Percentiles rank a stretch among this genome's conserved stretches.
phyloP scores from a whole-genome alignment of 2,329 filamentous ascomycete species.

The Ophiosphaerella herpotricha region DNA sequence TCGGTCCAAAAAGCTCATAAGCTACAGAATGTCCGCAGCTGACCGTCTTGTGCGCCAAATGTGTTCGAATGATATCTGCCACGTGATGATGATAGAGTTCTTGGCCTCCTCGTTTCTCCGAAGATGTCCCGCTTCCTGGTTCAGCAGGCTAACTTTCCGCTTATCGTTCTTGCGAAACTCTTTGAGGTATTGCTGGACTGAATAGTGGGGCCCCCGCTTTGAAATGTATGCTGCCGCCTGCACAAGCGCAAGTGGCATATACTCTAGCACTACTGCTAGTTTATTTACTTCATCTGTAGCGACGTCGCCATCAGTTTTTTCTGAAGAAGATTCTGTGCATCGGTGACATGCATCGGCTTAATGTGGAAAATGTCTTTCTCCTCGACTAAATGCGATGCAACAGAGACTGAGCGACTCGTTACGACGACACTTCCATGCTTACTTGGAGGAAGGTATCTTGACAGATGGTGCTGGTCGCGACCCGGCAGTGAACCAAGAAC shows the following conservation, averaged over 20 bases:
- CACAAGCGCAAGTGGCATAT: not conserved
- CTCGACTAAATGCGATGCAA: constrained; percentile 35
- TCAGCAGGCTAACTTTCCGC: constrained; percentile 15
- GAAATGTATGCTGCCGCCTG: constrained; percentile 29
- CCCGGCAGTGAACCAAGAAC: not conserved
- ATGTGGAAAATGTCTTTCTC: constrained; percentile 16
- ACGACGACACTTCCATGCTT: constrained; percentile 40
- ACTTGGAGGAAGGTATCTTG: constrained; percentile 1
- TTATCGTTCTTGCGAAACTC: constrained; percentile 38
- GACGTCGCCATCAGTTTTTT: constrained; percentile 21
- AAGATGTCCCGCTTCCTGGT: constrained; percentile 1
- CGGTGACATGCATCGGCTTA: constrained; percentile 19
- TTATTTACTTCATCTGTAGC: constrained; percentile 5
- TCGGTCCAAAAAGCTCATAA: constrained; percentile 55
- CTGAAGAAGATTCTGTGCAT: constrained; percentile 27
- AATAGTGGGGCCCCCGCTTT: constrained; percentile 14
- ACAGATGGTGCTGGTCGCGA: not conserved
- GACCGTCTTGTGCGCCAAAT: constrained; percentile 31
- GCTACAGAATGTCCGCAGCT: constrained; percentile 50
- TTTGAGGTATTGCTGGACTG: constrained; percentile 1
- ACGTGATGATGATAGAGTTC: constrained; percentile 45
- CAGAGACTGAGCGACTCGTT: not conserved
- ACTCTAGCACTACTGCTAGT: constrained; percentile 23
- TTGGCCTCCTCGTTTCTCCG: constrained; percentile 18
- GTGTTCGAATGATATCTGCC: constrained; percentile 37